A percentile compares a stretch with the other conserved stretches of the same genome.
These are phyloP conservation scores for Earliella scabrosa DNA, from an alignment of 1,284 basidiomycete species.

Conservation along the genomic window DNA sequence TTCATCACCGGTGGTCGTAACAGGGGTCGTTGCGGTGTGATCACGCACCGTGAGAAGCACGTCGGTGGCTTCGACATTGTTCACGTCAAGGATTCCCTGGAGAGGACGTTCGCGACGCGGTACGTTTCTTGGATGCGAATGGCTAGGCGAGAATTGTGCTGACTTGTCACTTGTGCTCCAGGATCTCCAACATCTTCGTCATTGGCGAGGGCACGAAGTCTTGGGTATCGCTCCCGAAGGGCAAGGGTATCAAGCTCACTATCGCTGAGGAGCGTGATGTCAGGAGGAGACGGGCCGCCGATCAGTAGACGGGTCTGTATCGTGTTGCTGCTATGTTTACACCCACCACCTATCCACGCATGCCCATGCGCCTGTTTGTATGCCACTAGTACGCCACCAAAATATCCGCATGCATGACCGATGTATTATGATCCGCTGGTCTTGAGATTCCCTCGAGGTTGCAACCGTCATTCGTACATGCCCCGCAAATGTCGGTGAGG, in stretches of 20 bases:
- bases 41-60: slow-evolving; percentile 96
- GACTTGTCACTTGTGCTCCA: too few species aligned
- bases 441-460: too few species aligned
- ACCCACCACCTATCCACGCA: slow-evolving; percentile 28
- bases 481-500: too few species aligned
- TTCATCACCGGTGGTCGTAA: slow-evolving; percentile 99
- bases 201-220: slow-evolving; percentile 96
- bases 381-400: slow-evolving; percentile 40
- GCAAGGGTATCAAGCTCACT: slow-evolving; percentile 96
- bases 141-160: too few species aligned
- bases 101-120: slow-evolving; percentile 96
- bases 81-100: slow-evolving; percentile 95
- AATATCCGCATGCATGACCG: slow-evolving; percentile 28
- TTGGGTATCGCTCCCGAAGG: slow-evolving; percentile 97
- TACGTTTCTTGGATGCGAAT: slow-evolving; percentile 47
- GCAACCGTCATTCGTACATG: too few species aligned
- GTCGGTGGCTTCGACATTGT: slow-evolving; percentile 98
- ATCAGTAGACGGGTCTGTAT: slow-evolving; percentile 41
- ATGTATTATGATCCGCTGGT: neutral
- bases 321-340: slow-evolving; percentile 36
- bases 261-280: slow-evolving; percentile 87
- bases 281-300: slow-evolving; percentile 73
- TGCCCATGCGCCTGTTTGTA: slow-evolving; percentile 55
- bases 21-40: slow-evolving; percentile 98
- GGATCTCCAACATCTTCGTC: slow-evolving; percentile 97